Base-by-base conservation (phyloP, 768 basidiomycete genomes). In the Boletus vermiculosoides region DNA sequence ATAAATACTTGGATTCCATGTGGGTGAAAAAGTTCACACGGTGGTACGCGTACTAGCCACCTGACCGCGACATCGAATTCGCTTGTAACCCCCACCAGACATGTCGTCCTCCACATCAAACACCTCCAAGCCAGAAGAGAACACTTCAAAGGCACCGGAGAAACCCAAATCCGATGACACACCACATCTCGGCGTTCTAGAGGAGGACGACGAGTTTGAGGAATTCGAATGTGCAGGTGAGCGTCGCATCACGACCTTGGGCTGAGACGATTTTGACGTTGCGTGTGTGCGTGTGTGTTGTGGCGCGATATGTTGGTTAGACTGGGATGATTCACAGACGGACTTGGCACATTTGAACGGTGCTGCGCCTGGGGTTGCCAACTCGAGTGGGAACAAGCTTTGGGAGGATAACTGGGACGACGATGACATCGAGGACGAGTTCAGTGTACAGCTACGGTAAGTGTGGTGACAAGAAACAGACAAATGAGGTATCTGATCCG, bases 321-420 rank as follows among this genome's bases (percentile, higher is more conserved):
- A 94, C 65, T 94, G 92, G 92, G 87, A 93, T 49, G 90, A 93
- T 68, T 84, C 88, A 0, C 79, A 91, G 64, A 94, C 92, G 2
- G 88, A 92, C 71, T 73, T 94, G 25, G 87, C 88, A 15, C 88
- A 92, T 68, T 75, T 93, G 45, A 84, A 83, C 41, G 87, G 88
- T 20, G 80, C 85, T 3, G 83, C 86, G 5, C 87, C 89, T 3
- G 89, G 88, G 4, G 84, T 80, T 13, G 90, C 87, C 4, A 87
- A 85, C 64, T 88, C 88, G 34, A 87, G 87, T 6, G 90, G 90
- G 18, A 87, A 97, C 73, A 92, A 94, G 67, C 77, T 99, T 12
- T 99, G 97, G 97, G 97, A 99, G 78, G 97, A 98, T 65, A 98
- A 98, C 71, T 99, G 97, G 97, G 97, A 99, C 67, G 97, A 99